Evolutionary conservation across 345 rosid genomes (phyloP), one percentile per base, ranked within the genome.

Genomic region (Dimocarpus longan): DNA sequence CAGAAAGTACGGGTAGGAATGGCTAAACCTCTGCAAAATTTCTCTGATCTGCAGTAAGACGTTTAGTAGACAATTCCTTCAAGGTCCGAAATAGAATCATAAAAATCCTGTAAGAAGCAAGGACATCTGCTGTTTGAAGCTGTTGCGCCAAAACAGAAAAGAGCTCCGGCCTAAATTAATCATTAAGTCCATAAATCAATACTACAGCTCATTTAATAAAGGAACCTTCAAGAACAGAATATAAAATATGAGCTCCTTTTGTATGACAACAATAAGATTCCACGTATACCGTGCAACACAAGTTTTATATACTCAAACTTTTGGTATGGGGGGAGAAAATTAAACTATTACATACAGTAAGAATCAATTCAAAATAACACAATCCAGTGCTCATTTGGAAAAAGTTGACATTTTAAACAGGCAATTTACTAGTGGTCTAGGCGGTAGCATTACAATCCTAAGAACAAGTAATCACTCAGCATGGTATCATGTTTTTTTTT

Each of bases 51-150:
- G 91, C 93, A 7, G 97, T 83, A 48, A 93, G 98, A 79, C 95
- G 98, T 84, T 96, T 96, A 39, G 93, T 91, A 56, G 99, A 96
- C 85, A 96, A 84, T 76, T 96, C 99, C 83, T 96, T 96, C 72
- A 96, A 81, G 66, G 97, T 91, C 79, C 97, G 93, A 76, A 94
- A 93, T 77, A 96, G 97, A 76, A 87, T 94, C 93, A 94, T 82
- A 86, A 91, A 91, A 81, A 96, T 91, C 84, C 99, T 87, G 86
- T 94, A 97, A 81, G 98, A 96, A 65, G 91, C 77, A 76, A 94
- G 94, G 73, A 86, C 88, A 75, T 96, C 97, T 64, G 94, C 92
- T n/a, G 89, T 87, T 59, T 87, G 97, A 81, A 96, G 97, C 84
- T 89, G 91, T 84, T 91, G 91, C 43, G 97, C 97, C 73, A 96